A percentile compares a stretch with the other conserved stretches of the same genome.
These are phyloP conservation scores for Epichloe baconii DNA, from an alignment of 2,329 filamentous ascomycete species.

Conservation along the genomic window DNA sequence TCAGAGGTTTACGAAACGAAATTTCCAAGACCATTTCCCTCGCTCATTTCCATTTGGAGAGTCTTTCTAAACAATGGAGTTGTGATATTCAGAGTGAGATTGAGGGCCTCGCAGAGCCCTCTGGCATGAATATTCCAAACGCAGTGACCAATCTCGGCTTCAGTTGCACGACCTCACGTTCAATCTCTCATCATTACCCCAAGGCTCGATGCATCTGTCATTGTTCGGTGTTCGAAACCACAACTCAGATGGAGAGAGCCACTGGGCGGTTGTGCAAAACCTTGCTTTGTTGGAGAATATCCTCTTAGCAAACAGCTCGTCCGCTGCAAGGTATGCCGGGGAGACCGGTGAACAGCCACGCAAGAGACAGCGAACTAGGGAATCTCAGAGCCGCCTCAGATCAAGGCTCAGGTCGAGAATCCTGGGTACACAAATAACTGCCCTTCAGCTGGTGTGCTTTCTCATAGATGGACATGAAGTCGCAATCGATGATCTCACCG, in stretches of 20 bases:
- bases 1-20: conserved; percentile 57
- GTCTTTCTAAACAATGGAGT: conserved; percentile 33
- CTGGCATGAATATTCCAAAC: conserved; percentile 64
- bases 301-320: conserved; percentile 19
- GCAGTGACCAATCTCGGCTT: conserved; percentile 57
- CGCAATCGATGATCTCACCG: conserved; percentile 36
- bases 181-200: conserved; percentile 27
- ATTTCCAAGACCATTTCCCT: conserved; percentile 61
- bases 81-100: conserved; percentile 34
- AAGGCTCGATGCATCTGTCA: conserved; percentile 32
- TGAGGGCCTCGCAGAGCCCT: conserved; percentile 57
- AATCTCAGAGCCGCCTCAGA: conserved; percentile 31
- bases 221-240: conserved; percentile 41
- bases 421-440: conserved; percentile 31
- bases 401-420: conserved; percentile 34
- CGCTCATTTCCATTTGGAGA: conserved; percentile 50
- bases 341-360: conserved; percentile 33
- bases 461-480: conserved; percentile 34
- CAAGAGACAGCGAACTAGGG: conserved; percentile 35
- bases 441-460: conserved; percentile 46
- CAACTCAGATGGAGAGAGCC: conserved; percentile 40
- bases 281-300: conserved; percentile 44
- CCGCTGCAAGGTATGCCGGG: conserved; percentile 11
- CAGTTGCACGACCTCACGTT: conserved; percentile 67
- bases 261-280: conserved; percentile 47